Base-by-base conservation (phyloP, 306 rosid species). In the Prunus armeniaca region DNA sequence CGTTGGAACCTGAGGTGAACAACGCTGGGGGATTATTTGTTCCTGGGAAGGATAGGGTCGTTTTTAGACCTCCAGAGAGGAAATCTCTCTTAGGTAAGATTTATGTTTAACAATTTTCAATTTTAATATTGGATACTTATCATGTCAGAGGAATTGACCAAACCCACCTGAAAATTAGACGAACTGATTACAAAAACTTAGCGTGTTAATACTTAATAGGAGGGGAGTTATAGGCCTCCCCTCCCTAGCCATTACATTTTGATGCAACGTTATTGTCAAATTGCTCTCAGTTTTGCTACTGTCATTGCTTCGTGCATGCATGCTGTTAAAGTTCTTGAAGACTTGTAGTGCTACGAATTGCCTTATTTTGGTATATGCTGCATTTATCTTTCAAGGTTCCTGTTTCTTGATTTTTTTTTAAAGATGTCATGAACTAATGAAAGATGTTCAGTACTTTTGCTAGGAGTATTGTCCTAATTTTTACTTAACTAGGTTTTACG, bases 21-120 rank as follows among this genome's bases (percentile, higher is more conserved):
- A 69, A 71, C 22, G 77, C 78, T 3, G 92, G 91, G 27, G 97
- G 97, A 50, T 86, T 92, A 69, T 88, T 65, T 82, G 80, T 92
- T 79, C 97, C 97, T 0, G 97, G 97, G 77, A 95, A 89, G 80
- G 97, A 92, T 49, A 79, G 90, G 55, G 82, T 89, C 25, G 90
- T 78, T 38, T 95, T 85, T 57, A 85, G 86, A 45, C 88, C 96
- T 77, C 92, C 82, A 0, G 97, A 92, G 78, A 85, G 88, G 78
- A 92, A 88, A 82, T 95, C 97, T 3, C 85, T 87, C 5, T 71
- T 95, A 61, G 98, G 97, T 95, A 82, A 63, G 57, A 34, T 68
- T 77, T 79, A 19, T 41, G 24, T 79, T 56, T 51, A 15, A 76
- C 49, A 4, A 34, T 38, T 24, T 41, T 71, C 2, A 41, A 28